Conservation (phyloP, 1,284 basidiomycete genomes). For the Malassezia arunalokei region DNA sequence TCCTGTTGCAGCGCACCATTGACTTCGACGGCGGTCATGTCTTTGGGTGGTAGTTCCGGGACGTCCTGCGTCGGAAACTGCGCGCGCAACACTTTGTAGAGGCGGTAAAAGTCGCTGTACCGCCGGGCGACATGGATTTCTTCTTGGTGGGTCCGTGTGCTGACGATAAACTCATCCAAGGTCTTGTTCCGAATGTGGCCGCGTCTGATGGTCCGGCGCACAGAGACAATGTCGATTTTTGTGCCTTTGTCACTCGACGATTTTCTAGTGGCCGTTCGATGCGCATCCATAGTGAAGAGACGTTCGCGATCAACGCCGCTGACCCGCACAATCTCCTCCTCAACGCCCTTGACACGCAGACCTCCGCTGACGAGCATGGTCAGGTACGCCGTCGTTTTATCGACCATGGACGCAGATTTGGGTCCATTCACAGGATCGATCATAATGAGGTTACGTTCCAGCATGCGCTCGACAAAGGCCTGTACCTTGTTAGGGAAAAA, state of each 20-base stretch:
- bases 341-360: constrained; percentile 24
- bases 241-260: not conserved
- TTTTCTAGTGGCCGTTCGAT: constrained; percentile 21
- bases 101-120: constrained; percentile 74
- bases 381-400: constrained; percentile 3
- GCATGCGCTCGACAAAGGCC: constrained; percentile 38
- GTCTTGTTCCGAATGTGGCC: constrained; percentile 28
- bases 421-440: constrained; percentile 1
- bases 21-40: constrained; percentile 26
- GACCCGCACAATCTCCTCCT: constrained; percentile 40
- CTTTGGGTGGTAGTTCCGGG: constrained; percentile 30
- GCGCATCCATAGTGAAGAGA: constrained; percentile 27
- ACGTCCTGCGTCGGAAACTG: constrained; percentile 34
- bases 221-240: constrained; percentile 36
- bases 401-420: not conserved
- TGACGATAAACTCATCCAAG: constrained; percentile 70
- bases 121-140: constrained; percentile 70
- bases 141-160: constrained; percentile 59
- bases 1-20: constrained; percentile 10
- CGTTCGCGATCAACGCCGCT: constrained; percentile 26
- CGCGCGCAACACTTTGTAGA: constrained; percentile 32
- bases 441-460: constrained; percentile 37
- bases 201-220: constrained; percentile 29
- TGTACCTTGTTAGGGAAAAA: constrained; percentile 45
- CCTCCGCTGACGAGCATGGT: constrained; percentile 35